A percentile compares a stretch with the other conserved stretches of the same genome.
Conservation (phyloP, 371 early-diverging fungal genomes). For the Rhizopus delemar region DNA sequence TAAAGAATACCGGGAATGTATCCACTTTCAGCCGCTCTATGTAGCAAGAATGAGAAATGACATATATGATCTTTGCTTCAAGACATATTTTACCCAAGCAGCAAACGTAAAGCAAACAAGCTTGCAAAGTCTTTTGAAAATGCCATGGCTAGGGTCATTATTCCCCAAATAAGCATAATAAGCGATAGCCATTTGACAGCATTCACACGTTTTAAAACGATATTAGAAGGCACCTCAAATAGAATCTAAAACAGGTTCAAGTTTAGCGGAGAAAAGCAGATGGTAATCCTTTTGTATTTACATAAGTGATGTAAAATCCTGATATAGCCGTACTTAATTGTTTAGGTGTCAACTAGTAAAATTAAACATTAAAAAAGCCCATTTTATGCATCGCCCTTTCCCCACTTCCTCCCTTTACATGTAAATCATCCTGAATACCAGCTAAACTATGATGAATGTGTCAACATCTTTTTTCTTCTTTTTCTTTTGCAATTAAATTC, state of each 20-base stretch:
- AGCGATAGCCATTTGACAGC: constrained; percentile 49
- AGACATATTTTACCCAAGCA: constrained; percentile 31
- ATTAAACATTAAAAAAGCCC: constrained; percentile 13
- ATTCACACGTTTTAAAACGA: constrained; percentile 45
- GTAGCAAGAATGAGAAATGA: neutral
- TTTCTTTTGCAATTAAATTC: constrained; percentile 2
- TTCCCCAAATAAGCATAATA: constrained; percentile 53
- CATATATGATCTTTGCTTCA: neutral
- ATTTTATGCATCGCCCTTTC: neutral
- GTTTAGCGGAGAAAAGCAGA: neutral
- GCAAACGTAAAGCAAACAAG: constrained; percentile 22
- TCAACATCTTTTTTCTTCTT: neutral
- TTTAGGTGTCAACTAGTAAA: constrained; percentile 22
- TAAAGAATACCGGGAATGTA: constrained; percentile 38
- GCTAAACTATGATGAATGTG: constrained; percentile 14
- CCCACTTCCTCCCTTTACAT: constrained; percentile 10
- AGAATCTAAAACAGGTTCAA: constrained; percentile 14
- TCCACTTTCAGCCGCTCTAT: constrained; percentile 36
- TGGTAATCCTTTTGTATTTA: constrained; percentile 12
- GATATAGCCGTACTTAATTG: constrained; percentile 35
- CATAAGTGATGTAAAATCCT: constrained; percentile 48
- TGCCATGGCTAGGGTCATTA: constrained; percentile 44
- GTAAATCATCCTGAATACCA: constrained; percentile 26
- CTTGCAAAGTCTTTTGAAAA: constrained; percentile 38
- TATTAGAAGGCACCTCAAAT: constrained; percentile 52